phyloP scores from a whole-genome alignment of 352 stramenopile species.

The Phytophthora foliorum region DNA sequence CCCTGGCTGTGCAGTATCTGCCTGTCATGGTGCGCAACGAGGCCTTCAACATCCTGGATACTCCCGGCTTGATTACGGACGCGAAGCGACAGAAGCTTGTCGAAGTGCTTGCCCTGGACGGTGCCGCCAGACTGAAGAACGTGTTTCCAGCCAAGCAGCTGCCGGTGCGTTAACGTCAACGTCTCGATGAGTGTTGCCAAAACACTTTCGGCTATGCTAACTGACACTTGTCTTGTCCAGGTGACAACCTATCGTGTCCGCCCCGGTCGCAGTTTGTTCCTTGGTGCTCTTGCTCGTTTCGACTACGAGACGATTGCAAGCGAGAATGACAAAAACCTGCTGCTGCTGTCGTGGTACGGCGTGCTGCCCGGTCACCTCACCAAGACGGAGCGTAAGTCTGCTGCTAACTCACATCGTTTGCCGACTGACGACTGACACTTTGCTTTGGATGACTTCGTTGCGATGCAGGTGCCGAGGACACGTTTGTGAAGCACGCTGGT shows the following conservation, averaged over 20 bases:
- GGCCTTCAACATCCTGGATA: constrained; percentile 86
- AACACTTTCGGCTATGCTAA: background rate
- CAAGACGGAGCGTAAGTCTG: constrained; percentile 79
- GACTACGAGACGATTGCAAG: constrained; percentile 70
- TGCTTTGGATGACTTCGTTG: constrained; percentile 7
- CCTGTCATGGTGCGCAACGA: constrained; percentile 85
- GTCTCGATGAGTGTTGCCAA: background rate
- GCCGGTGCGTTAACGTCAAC: constrained; percentile 44
- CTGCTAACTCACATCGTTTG: background rate
- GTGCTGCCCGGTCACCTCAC: constrained; percentile 85
- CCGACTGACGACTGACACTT: background rate
- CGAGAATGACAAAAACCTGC: constrained; percentile 58
- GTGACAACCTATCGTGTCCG: constrained; percentile 77
- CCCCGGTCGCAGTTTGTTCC: constrained; percentile 78
- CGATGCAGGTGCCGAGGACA: constrained; percentile 70
- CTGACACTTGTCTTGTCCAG: constrained; percentile 32
- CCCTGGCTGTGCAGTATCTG: constrained; percentile 85
- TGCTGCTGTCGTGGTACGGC: constrained; percentile 87
- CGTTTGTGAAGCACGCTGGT: constrained; percentile 83
- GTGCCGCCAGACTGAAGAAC: constrained; percentile 70
- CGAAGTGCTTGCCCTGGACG: constrained; percentile 79
- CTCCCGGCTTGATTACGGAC: constrained; percentile 82
- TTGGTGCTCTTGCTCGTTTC: constrained; percentile 78
- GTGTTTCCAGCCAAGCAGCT: constrained; percentile 84
- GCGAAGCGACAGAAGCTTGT: constrained; percentile 82